Evolutionary conservation across 768 basidiomycete species (phyloP).

Genomic region (Leccinum variicolor): DNA sequence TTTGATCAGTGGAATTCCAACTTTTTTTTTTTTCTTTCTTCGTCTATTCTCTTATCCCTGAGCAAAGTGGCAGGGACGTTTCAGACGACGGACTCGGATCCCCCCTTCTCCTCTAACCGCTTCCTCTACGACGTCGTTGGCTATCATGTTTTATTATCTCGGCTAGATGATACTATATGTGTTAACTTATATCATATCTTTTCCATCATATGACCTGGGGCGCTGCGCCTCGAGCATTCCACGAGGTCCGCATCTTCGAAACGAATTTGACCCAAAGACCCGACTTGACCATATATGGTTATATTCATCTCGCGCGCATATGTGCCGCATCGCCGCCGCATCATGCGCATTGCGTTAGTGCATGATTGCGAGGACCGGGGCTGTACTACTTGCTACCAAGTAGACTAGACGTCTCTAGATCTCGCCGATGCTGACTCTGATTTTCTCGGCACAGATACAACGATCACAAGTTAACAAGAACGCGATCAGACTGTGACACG

Average conservation of each 20-base stretch:
- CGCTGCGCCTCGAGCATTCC: conserved; percentile 25
- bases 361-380: background rate
- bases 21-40: background rate
- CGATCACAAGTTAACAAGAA: background rate
- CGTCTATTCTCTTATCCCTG: background rate
- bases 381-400: background rate
- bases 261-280: background rate
- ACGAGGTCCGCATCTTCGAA: conserved; percentile 20
- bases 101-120: background rate
- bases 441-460: background rate
- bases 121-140: background rate
- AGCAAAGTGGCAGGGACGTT: conserved; percentile 1
- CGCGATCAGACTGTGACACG: background rate
- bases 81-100: background rate
- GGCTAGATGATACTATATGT: conserved; percentile 22
- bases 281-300: conserved; percentile 19
- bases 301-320: conserved; percentile 13
- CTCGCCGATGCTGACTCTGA: background rate
- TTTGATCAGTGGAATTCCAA: background rate
- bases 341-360: background rate
- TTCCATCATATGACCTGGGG: background rate
- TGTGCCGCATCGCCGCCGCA: background rate
- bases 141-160: conserved; percentile 15
- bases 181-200: background rate
- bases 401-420: background rate